phyloP scores from a whole-genome alignment of 129 eudicot genomes.

The Pulicaria dysenterica region DNA sequence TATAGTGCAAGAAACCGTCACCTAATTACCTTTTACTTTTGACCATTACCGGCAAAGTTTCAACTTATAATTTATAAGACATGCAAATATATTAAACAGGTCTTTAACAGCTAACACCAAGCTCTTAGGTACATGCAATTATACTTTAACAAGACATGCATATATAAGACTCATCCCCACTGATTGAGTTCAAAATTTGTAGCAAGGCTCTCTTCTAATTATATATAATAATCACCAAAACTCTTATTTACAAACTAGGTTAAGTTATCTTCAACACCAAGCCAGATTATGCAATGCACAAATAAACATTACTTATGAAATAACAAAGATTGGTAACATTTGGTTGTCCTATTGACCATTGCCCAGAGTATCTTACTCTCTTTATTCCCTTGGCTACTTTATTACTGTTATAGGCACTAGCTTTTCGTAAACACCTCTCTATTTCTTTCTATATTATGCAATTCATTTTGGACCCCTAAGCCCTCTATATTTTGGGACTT shows the following conservation, averaged over 20 bases:
- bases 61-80: too few relatives aligned
- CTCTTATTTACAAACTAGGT: neutral
- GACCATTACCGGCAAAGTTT: neutral
- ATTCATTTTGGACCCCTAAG: slow-evolving; percentile 1
- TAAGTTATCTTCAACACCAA: neutral
- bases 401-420: neutral
- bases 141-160: too few relatives aligned
- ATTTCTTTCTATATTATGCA: slow-evolving; percentile 5
- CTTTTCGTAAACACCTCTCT: neutral
- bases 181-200: too few relatives aligned
- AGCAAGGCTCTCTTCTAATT: neutral
- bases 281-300: neutral
- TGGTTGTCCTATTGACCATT: neutral
- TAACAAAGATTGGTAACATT: neutral
- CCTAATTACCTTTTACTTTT: neutral
- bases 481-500: neutral
- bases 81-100: too few relatives aligned
- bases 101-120: too few relatives aligned
- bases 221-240: neutral
- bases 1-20: neutral
- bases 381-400: neutral
- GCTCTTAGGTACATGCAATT: too few relatives aligned
- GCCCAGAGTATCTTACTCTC: neutral
- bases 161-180: too few relatives aligned
- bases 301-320: neutral